These are phyloP conservation scores for Mortierella sp. DNA, from an alignment of 371 early-diverging fungal genomes.

Conservation along the genomic window DNA sequence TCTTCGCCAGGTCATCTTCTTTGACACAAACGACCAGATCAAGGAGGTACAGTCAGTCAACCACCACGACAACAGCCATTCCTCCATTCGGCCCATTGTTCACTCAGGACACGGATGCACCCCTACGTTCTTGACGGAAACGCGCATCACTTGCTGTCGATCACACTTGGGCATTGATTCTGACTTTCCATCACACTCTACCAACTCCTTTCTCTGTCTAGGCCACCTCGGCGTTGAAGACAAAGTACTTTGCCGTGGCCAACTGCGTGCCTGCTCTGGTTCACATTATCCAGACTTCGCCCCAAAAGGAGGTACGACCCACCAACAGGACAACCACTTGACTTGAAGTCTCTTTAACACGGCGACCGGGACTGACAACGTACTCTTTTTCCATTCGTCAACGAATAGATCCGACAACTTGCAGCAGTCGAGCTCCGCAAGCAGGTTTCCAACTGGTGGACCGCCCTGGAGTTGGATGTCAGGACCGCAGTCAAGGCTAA, in stretches of 20 bases:
- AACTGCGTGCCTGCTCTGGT: conserved; percentile 82
- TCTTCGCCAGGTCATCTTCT: conserved; percentile 45
- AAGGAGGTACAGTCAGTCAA: conserved; percentile 31
- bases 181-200: not conserved
- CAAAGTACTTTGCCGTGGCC: conserved; percentile 73
- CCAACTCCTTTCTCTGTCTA: conserved; percentile 28
- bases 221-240: conserved; percentile 78
- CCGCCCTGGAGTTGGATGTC: conserved; percentile 67
- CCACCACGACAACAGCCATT: not conserved
- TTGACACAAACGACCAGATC: conserved; percentile 48
- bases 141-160: not conserved
- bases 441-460: conserved; percentile 82
- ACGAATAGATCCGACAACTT: conserved; percentile 80
- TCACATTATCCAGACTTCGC: conserved; percentile 72
- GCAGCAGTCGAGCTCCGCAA: conserved; percentile 93
- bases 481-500: conserved; percentile 71
- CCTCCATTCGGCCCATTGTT: not conserved
- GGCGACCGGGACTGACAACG: not conserved
- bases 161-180: not conserved
- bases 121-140: not conserved
- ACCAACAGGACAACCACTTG: not conserved
- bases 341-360: not conserved
- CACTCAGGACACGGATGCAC: not conserved
- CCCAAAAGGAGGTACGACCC: conserved; percentile 61
- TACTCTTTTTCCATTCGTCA: not conserved